Conservation (phyloP, 163 green algal species). For the Scenedesmus sp. region DNA sequence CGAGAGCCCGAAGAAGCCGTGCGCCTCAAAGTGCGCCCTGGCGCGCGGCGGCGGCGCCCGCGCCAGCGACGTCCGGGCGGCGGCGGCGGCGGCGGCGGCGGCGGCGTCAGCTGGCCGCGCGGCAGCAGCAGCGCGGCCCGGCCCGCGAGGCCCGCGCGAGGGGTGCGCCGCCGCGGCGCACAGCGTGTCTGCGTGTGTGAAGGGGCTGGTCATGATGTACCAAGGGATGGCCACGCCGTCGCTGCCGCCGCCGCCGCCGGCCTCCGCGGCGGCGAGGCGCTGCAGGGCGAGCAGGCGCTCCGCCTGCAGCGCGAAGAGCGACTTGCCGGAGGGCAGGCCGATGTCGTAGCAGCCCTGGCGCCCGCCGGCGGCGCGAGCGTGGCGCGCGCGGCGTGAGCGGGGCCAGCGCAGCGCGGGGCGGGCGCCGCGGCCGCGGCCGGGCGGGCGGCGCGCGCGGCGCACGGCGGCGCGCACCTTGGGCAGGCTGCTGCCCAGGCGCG, state of each 20-base stretch:
- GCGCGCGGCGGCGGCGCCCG: background rate
- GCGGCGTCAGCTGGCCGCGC: no score
- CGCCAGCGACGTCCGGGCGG: background rate
- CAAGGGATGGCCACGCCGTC: constrained; percentile 66
- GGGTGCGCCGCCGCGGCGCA: background rate
- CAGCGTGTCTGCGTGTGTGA: constrained; percentile 86
- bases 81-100: background rate
- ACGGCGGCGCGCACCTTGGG: constrained; percentile 77
- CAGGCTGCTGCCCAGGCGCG: constrained; percentile 82
- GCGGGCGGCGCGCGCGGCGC: background rate
- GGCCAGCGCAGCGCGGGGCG: background rate
- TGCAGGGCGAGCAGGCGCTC: constrained; percentile 84
- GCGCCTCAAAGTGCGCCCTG: constrained; percentile 73
- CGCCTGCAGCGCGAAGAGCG: constrained; percentile 93
- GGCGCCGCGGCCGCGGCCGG: background rate
- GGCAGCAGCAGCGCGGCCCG: no score
- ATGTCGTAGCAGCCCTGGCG: constrained; percentile 94
- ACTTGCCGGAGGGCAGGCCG: constrained; percentile 93
- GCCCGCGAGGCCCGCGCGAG: no score
- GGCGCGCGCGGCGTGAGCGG: constrained; percentile 2
- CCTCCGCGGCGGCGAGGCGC: constrained; percentile 58
- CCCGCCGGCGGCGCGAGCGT: background rate
- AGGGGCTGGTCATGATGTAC: constrained; percentile 95
- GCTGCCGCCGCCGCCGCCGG: constrained; percentile 7
- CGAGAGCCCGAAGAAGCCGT: constrained; percentile 81